Percentiles rank a stretch among this genome's conserved stretches.
Conservation (phyloP, 2,329 filamentous ascomycete species). For the Endothia cerciana region DNA sequence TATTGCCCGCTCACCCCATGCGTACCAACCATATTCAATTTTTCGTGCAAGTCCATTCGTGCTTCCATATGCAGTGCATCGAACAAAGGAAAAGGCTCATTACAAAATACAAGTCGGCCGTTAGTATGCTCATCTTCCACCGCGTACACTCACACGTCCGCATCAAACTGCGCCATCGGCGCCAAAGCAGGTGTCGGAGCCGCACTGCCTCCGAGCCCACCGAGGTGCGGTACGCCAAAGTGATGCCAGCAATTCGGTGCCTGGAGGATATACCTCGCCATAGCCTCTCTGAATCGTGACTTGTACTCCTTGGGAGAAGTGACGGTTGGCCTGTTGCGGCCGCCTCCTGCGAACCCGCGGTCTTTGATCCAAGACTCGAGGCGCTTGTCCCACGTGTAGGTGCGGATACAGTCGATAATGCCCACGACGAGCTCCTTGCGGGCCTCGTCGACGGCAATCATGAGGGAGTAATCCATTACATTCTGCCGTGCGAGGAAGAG, state of each 20-base stretch:
- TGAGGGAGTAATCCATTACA: conserved; percentile 98
- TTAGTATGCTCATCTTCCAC: not conserved
- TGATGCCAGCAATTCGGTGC: conserved; percentile 78
- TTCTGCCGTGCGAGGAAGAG: conserved; percentile 92
- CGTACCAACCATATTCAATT: not conserved
- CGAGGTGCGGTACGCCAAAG: conserved; percentile 50
- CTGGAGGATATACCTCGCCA: conserved; percentile 81
- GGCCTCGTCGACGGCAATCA: conserved; percentile 94
- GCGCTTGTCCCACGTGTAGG: conserved; percentile 99
- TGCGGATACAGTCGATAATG: conserved; percentile 97
- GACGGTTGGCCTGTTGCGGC: conserved; percentile 86
- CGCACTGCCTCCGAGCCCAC: conserved; percentile 18
- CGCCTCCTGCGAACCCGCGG: conserved; percentile 77
- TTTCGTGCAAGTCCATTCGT: not conserved
- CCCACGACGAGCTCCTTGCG: conserved; percentile 92
- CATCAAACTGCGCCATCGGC: conserved; percentile 14
- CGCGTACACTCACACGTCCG: not conserved
- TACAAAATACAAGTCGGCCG: not conserved
- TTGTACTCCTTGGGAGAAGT: conserved; percentile 98
- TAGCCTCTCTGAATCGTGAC: conserved; percentile 91
- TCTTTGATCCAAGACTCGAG: conserved; percentile 99
- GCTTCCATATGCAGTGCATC: not conserved
- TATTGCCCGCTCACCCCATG: conserved; percentile 1
- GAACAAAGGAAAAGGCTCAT: not conserved
- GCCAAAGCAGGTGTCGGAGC: conserved; percentile 3